These are phyloP conservation scores for Pueraria montana DNA, from an alignment of 306 rosid genomes.

Conservation along the genomic window DNA sequence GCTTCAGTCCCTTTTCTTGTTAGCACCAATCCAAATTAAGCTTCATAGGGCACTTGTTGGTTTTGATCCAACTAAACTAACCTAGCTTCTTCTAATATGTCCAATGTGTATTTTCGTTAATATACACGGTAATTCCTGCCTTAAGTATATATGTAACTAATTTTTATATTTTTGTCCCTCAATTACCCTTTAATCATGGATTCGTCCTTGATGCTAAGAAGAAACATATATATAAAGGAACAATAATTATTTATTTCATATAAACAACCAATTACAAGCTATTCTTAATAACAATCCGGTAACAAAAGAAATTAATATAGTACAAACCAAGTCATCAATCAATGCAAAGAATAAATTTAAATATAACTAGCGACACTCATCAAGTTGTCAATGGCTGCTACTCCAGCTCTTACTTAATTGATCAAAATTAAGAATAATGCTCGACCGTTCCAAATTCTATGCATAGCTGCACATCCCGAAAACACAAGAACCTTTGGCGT, in stretches of 20 bases:
- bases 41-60: neutral
- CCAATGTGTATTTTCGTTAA: neutral
- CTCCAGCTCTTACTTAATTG: no score
- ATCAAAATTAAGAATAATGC: neutral
- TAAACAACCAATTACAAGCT: slow-evolving; percentile 16
- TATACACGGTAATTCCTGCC: no score
- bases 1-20: neutral
- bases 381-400: neutral
- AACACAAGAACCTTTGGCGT: slow-evolving; percentile 51
- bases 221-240: neutral
- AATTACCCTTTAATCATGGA: no score
- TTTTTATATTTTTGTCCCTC: neutral
- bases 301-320: neutral
- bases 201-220: no score
- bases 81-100: neutral
- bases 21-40: neutral
- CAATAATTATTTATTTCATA: neutral
- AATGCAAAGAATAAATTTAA: slow-evolving; percentile 29
- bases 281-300: neutral
- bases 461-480: slow-evolving; percentile 83
- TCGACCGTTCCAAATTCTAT: slow-evolving; percentile 9
- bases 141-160: no score
- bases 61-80: neutral
- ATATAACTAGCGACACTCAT: slow-evolving; percentile 15
- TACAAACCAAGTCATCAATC: neutral